phyloP scores from a whole-genome alignment of 768 basidiomycete genomes.

The Cytidiella melzeri region DNA sequence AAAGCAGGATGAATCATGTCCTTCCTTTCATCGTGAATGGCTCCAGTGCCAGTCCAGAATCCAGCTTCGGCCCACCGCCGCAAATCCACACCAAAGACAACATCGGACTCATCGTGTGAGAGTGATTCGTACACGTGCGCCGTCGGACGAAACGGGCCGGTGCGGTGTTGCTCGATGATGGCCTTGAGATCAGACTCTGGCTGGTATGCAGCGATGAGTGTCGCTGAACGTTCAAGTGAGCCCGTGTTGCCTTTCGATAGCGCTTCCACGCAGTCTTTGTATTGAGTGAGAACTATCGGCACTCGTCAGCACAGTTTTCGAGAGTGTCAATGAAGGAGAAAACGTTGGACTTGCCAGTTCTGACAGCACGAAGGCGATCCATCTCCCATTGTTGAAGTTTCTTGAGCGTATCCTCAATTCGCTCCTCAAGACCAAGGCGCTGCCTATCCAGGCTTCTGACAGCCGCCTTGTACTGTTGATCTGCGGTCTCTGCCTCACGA shows the following conservation, averaged over 20 bases:
- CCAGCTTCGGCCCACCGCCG: conserved; percentile 87
- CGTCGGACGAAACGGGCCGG: conserved; percentile 85
- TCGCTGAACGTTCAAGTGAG: conserved; percentile 62
- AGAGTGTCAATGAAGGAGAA: background rate
- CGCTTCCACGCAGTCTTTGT: conserved; percentile 72
- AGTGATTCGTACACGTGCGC: conserved; percentile 86
- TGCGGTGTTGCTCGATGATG: conserved; percentile 88
- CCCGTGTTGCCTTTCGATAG: conserved; percentile 63
- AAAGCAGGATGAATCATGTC: conserved; percentile 71
- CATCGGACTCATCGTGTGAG: conserved; percentile 76
- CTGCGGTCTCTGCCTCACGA: conserved; percentile 75
- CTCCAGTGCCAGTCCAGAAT: conserved; percentile 41
- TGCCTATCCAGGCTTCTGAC: conserved; percentile 82
- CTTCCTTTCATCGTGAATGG: conserved; percentile 44
- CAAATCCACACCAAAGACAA: conserved; percentile 88
- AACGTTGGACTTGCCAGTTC: conserved; percentile 50
- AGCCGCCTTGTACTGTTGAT: conserved; percentile 70
- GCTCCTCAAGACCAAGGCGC: conserved; percentile 80
- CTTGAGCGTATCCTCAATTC: conserved; percentile 78
- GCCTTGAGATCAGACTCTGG: conserved; percentile 84
- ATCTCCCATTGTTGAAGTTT: conserved; percentile 78
- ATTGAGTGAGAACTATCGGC: conserved; percentile 69
- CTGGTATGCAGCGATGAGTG: conserved; percentile 77
- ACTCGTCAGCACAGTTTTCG: conserved; percentile 1
- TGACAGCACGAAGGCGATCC: conserved; percentile 77